Base-by-base conservation (phyloP, 2,329 filamentous ascomycete genomes). In the Paracoccidioides lutzii region DNA sequence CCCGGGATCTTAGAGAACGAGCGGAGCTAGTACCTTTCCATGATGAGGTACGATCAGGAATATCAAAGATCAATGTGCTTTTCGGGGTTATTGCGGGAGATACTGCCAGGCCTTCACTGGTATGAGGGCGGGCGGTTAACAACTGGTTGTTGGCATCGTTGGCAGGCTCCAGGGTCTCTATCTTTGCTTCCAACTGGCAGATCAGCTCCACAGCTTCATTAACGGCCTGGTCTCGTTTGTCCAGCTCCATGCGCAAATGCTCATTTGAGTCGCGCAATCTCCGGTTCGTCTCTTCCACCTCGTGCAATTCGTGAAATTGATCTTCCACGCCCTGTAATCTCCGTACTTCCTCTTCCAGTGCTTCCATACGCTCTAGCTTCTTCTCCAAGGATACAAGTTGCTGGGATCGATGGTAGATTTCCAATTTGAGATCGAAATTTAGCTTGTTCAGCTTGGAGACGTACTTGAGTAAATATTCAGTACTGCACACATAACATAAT, bases 161-260 rank as follows among this genome's bases (percentile, higher is more conserved):
- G n/a, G 1, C 5, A 22, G 43, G n/a, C 43, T 58, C 54, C 15
- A 73, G 57, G 44, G 66, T 61, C 7, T 72, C 70, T 8, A 73
- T 59, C 57, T 67, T 72, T 4, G 63, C 61, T 64, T 75, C 73
- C 3, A 75, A 61, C 49, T 71, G 68, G 59, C 71, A 74, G 22
- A 75, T 75, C 22, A 74, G 59, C 9, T 69, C 66, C 3, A 74
- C 72, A 0, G 73, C 73, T 56, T 75, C 73, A 14, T 67, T 66
- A 7, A 75, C 65, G 1, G 72, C 73, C 49, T 70, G 65, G 53
- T 73, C 69, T 52, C 71, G 67, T 52, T 67, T 70, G 38, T 71
- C 68, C 12, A 74, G 64, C 44, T 73, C 70, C 7, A 62, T 60
- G 41, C 66, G 65, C 14, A 74, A 60, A 42, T 69, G 61, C 42